Base-by-base conservation (phyloP, 1,284 basidiomycete species). In the Kalmanozyma brasiliensis region DNA sequence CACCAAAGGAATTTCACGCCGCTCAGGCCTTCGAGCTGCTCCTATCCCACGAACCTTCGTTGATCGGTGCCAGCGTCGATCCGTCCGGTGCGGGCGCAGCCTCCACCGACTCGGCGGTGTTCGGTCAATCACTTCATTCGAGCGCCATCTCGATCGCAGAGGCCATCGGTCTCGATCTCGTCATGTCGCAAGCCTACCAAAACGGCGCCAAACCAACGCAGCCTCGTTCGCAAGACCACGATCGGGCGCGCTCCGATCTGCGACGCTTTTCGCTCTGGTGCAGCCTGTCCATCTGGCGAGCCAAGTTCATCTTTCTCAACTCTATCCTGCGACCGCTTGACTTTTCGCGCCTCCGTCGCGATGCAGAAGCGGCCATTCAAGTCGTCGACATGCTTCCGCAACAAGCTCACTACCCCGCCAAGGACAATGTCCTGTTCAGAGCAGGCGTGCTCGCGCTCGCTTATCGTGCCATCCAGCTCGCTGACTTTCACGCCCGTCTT, bases 221-320 rank as follows among this genome's bases (percentile, higher is more conserved):
- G n/a, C n/a, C 19, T 10, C n/a, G 33, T 13, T 20, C 17, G 4
- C 24, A 41, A 9, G 24, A 26, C n/a, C 8, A 47, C 26, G 43
- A 34, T 7, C 26, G 11, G 19, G n/a, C 52, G 5, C 48, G 38
- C 6, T 30, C 13, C 17, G 41, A 44, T 17, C 24, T 60, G 13
- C 38, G 46, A 19, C 58, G 41, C 40, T 60, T 60, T 34, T 60
- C 58, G 41, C 51, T 60, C 20, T 60, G 58, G 58, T 60, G 49
- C 36, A 60, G 58, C 34, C 56, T 59, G 17, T 51, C 49, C 19
- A 40, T 59, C 16, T 59, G 56, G 56, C 56, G 56, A 19, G 30
- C 43, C 37, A 59, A 51, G 33, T 47, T 52, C 20, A 16, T 59
- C 30, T 52, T 52, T n/a, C 49, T 59, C 56, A 52, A 52, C 49